A percentile compares a stretch with the other conserved stretches of the same genome.
These are phyloP conservation scores for Aspergillus cejpii DNA, from an alignment of 2,329 filamentous ascomycete genomes.

Conservation along the genomic window DNA sequence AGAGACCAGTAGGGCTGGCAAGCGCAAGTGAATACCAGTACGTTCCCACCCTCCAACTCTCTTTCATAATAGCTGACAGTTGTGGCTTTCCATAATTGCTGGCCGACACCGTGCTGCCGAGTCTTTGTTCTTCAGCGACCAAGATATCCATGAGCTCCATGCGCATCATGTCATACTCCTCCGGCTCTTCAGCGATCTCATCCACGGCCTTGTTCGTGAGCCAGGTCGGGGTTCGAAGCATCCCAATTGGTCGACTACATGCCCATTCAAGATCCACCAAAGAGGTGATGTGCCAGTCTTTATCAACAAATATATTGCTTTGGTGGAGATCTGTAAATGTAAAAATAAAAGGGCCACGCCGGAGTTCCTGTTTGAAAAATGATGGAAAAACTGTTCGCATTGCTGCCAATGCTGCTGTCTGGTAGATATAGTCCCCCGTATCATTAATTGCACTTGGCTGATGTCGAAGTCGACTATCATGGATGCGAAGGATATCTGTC, in stretches of 20 bases:
- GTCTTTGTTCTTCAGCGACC: slow-evolving; percentile 9
- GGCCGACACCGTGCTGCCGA: not conserved
- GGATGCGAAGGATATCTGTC: slow-evolving; percentile 6
- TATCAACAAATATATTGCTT: slow-evolving; percentile 25
- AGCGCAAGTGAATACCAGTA: slow-evolving; percentile 19
- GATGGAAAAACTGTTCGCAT: slow-evolving; percentile 23
- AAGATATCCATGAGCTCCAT: slow-evolving; percentile 10
- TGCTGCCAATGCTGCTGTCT: slow-evolving; percentile 21
- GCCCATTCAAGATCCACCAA: slow-evolving; percentile 20
- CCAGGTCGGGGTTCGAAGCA: slow-evolving; percentile 18
- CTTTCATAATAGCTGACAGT: slow-evolving; percentile 12
- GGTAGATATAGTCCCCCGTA: slow-evolving; percentile 13
- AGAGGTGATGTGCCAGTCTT: slow-evolving; percentile 17
- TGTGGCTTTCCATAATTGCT: not conserved
- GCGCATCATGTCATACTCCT: slow-evolving; percentile 9
- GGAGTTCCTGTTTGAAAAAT: slow-evolving; percentile 27
- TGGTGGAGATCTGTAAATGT: slow-evolving; percentile 38
- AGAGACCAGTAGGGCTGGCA: slow-evolving; percentile 16
- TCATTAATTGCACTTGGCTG: slow-evolving; percentile 22
- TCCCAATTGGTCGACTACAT: slow-evolving; percentile 15
- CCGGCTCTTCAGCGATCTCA: slow-evolving; percentile 7
- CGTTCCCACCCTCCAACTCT: slow-evolving; percentile 12
- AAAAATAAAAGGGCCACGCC: slow-evolving; percentile 31
- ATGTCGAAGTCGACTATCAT: slow-evolving; percentile 10
- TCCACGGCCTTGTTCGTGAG: slow-evolving; percentile 14